These are phyloP conservation scores for Trichosporon ovoides DNA, from an alignment of 1,284 basidiomycete species.

Conservation along the genomic window DNA sequence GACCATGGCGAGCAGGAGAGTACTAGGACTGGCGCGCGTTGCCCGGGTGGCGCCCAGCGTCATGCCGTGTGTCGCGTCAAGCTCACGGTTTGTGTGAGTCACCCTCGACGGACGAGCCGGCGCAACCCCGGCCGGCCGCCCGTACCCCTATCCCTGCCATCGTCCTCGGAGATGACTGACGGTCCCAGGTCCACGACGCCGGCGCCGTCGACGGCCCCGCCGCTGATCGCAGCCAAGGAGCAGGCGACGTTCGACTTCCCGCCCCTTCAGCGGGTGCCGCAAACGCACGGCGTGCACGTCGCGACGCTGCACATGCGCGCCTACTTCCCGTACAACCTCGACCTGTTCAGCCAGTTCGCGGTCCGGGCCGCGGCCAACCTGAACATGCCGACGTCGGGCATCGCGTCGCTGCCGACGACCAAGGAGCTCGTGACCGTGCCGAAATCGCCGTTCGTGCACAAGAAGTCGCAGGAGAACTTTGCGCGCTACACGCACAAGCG, in stretches of 20 bases:
- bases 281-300: slow-evolving; percentile 67
- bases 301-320: slow-evolving; percentile 79
- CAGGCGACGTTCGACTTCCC: slow-evolving; percentile 8
- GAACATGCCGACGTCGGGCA: slow-evolving; percentile 70
- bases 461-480: slow-evolving; percentile 96
- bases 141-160: too few species aligned
- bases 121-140: not conserved
- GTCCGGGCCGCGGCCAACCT: slow-evolving; percentile 76
- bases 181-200: not conserved
- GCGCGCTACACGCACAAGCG: slow-evolving; percentile 77
- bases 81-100: not conserved
- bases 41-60: not conserved
- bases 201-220: not conserved
- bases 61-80: not conserved
- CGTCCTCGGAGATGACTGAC: not conserved
- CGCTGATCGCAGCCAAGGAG: not conserved
- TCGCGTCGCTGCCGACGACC: slow-evolving; percentile 67
- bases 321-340: slow-evolving; percentile 62
- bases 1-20: not conserved
- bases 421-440: slow-evolving; percentile 81
- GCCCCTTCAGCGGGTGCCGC: slow-evolving; percentile 18
- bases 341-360: slow-evolving; percentile 79
- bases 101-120: too few species aligned
- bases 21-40: not conserved
- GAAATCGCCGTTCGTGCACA: slow-evolving; percentile 82